A percentile compares a stretch with the other conserved stretches of the same genome.
Evolutionary conservation across 345 rosid genomes (phyloP).

Genomic region (Eucalyptus erythrocorys): DNA sequence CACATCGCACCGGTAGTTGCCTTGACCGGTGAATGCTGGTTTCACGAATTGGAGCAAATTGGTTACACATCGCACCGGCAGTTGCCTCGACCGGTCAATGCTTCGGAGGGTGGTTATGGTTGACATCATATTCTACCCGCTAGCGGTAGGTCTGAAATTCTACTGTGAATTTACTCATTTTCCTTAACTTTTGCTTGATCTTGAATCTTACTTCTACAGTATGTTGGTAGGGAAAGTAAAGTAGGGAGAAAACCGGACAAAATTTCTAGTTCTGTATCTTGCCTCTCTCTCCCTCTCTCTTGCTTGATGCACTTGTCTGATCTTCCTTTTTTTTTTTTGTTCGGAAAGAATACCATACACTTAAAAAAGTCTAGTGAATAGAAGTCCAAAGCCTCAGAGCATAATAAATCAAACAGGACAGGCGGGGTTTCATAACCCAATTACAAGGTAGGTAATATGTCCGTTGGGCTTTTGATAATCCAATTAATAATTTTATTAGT

Average conservation of each 20-base stretch:
- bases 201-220: background rate
- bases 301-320: background rate
- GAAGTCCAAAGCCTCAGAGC: too few relatives aligned
- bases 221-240: background rate
- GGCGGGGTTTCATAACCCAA: too few relatives aligned
- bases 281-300: background rate
- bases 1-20: background rate
- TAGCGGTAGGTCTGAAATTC: background rate
- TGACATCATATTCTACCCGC: background rate
- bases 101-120: background rate
- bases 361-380: too few relatives aligned
- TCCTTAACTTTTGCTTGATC: background rate
- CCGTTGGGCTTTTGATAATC: too few relatives aligned
- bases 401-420: too few relatives aligned
- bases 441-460: too few relatives aligned
- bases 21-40: background rate
- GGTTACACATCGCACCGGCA: background rate
- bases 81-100: background rate
- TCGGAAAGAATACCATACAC: too few relatives aligned
- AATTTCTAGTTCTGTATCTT: background rate
- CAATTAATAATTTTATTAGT: too few relatives aligned
- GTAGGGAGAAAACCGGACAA: background rate
- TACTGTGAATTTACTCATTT: background rate
- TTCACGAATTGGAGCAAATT: background rate
- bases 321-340: too few relatives aligned